These are phyloP conservation scores for Scheffersomyces amazonensis DNA, from an alignment of 805 yeast species.

Conservation along the genomic window DNA sequence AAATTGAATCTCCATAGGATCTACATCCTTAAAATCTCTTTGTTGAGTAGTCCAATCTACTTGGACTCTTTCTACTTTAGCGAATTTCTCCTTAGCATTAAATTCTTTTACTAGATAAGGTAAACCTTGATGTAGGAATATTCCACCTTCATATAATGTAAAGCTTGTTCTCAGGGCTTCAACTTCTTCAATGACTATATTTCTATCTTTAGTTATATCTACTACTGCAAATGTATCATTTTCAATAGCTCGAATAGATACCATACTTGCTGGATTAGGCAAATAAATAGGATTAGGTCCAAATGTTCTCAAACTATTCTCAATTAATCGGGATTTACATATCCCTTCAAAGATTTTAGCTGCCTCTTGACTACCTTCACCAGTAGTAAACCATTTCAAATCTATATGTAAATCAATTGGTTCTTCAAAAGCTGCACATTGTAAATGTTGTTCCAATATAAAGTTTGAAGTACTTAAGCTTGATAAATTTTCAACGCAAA, in stretches of 20 bases:
- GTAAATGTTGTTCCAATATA: slow-evolving; percentile 79
- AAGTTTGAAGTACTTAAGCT: slow-evolving; percentile 30
- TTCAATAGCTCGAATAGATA: slow-evolving; percentile 80
- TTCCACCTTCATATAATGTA: slow-evolving; percentile 88
- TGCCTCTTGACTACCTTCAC: slow-evolving; percentile 9
- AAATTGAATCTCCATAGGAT: slow-evolving; percentile 71
- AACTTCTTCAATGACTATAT: slow-evolving; percentile 79
- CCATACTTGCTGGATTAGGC: slow-evolving; percentile 79
- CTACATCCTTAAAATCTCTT: slow-evolving; percentile 90
- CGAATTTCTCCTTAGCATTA: slow-evolving; percentile 72
- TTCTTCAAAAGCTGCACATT: slow-evolving; percentile 89
- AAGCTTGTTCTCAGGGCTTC: slow-evolving; percentile 88
- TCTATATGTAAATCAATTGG: slow-evolving; percentile 62
- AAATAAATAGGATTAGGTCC: slow-evolving; percentile 47
- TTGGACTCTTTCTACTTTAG: slow-evolving; percentile 81
- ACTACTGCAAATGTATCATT: slow-evolving; percentile 85
- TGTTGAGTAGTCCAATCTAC: slow-evolving; percentile 95
- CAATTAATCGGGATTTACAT: slow-evolving; percentile 25
- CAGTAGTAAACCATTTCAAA: slow-evolving; percentile 52
- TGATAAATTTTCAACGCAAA: slow-evolving; percentile 36
- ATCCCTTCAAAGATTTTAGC: slow-evolving; percentile 7
- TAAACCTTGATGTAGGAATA: slow-evolving; percentile 89
- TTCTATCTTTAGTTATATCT: slow-evolving; percentile 76
- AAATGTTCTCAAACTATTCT: slow-evolving; percentile 26
- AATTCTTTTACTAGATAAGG: slow-evolving; percentile 86